phyloP scores from a whole-genome alignment of 169 alveolate species.

The Plasmodium ovale region DNA sequence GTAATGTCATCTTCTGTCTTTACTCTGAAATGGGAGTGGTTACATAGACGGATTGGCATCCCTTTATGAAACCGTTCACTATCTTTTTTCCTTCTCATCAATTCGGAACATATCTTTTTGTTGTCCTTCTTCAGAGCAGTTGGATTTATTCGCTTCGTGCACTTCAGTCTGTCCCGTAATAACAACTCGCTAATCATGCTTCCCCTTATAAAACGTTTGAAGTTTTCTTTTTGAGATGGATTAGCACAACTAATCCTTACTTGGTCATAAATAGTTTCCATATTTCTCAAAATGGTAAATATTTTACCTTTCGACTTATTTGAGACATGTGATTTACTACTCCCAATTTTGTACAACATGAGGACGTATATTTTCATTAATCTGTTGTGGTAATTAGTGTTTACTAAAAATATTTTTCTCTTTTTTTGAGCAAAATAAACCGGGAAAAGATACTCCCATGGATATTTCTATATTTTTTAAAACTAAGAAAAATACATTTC shows the following conservation, averaged over 20 bases:
- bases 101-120: too few relatives aligned
- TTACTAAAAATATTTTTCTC: not conserved
- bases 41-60: too few relatives aligned
- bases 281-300: not conserved
- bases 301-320: too few relatives aligned
- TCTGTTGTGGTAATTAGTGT: not conserved
- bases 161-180: not conserved
- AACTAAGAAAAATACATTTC: not conserved
- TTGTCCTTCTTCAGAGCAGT: not conserved
- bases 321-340: not conserved
- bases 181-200: too few relatives aligned
- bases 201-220: not conserved
- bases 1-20: too few relatives aligned
- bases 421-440: not conserved
- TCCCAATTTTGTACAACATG: not conserved
- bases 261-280: not conserved
- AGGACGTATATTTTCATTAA: not conserved
- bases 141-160: too few relatives aligned
- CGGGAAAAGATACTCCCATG: not conserved
- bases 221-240: not conserved
- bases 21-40: too few relatives aligned
- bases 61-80: too few relatives aligned
- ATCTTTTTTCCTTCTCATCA: too few relatives aligned
- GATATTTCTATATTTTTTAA: constrained; percentile 1
- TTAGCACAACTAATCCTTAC: not conserved